Evolutionary conservation across 805 yeast genomes (phyloP).

Genomic region (Monosporozyma siamensis): DNA sequence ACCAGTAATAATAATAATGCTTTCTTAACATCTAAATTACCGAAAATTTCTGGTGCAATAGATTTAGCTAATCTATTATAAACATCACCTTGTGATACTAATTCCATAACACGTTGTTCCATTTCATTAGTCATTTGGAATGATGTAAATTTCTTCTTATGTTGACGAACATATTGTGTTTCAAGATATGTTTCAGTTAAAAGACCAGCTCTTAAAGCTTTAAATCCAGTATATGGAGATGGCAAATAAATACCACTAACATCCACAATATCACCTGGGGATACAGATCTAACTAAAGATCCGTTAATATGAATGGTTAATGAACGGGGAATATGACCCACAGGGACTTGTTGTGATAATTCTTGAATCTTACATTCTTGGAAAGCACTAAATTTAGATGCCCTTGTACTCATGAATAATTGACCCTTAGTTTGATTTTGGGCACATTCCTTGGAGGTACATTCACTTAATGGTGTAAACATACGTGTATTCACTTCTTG

Average conservation of each 20-base stretch:
- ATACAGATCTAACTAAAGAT: slow-evolving; percentile 71
- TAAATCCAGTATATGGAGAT: slow-evolving; percentile 89
- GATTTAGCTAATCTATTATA: slow-evolving; percentile 76
- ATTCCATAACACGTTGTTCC: slow-evolving; percentile 43
- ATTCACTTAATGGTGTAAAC: slow-evolving; percentile 80
- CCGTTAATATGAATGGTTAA: slow-evolving; percentile 86
- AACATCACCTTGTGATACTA: slow-evolving; percentile 55
- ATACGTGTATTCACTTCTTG: slow-evolving; percentile 84
- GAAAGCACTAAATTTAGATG: slow-evolving; percentile 89
- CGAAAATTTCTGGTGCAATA: slow-evolving; percentile 96
- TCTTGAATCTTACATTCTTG: slow-evolving; percentile 96
- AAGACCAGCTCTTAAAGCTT: slow-evolving; percentile 85
- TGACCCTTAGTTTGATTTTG: slow-evolving; percentile 80
- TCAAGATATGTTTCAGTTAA: slow-evolving; percentile 89
- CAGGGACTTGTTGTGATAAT: slow-evolving; percentile 91
- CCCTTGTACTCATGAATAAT: slow-evolving; percentile 85
- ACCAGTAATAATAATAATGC: slow-evolving; percentile 74
- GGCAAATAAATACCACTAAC: slow-evolving; percentile 90
- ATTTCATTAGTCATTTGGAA: slow-evolving; percentile 49
- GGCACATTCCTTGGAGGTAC: slow-evolving; percentile 72
- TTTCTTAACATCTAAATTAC: slow-evolving; percentile 89
- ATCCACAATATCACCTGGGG: slow-evolving; percentile 94
- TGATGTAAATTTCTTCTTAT: slow-evolving; percentile 75
- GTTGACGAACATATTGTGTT: slow-evolving; percentile 78
- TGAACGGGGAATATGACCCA: slow-evolving; percentile 92